Conservation (phyloP, 2,329 filamentous ascomycete genomes). For the Neophaeococcomyces mojaviensis region DNA sequence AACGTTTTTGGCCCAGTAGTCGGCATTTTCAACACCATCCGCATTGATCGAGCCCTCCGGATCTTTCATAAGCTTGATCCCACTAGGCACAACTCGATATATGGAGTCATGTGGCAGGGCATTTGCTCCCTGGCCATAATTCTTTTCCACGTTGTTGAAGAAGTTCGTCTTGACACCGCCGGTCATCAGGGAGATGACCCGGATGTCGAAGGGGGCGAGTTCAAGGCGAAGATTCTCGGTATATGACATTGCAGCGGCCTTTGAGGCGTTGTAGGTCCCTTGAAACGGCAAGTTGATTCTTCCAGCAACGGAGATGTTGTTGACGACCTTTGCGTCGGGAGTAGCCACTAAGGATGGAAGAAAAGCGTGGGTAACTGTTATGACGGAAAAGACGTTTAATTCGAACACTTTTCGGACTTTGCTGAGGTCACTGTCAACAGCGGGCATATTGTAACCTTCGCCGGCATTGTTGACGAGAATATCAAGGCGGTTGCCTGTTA, state of each 20-base stretch:
- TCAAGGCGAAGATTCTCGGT: slow-evolving; percentile 41
- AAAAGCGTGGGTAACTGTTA: slow-evolving; percentile 30
- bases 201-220: slow-evolving; percentile 26
- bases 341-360: slow-evolving; percentile 16
- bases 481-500: slow-evolving; percentile 29
- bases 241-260: slow-evolving; percentile 51
- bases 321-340: slow-evolving; percentile 23
- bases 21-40: slow-evolving; percentile 43
- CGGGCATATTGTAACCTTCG: slow-evolving; percentile 24
- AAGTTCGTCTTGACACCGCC: slow-evolving; percentile 22
- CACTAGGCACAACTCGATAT: slow-evolving; percentile 42
- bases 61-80: slow-evolving; percentile 5
- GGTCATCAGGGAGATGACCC: slow-evolving; percentile 25
- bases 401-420: slow-evolving; percentile 34
- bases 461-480: slow-evolving; percentile 44
- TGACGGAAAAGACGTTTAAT: slow-evolving; percentile 35
- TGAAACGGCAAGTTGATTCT: slow-evolving; percentile 27
- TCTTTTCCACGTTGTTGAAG: slow-evolving; percentile 31
- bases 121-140: slow-evolving; percentile 31
- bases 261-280: slow-evolving; percentile 33
- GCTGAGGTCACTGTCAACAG: slow-evolving; percentile 25
- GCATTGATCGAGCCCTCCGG: background rate
- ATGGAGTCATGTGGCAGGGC: slow-evolving; percentile 41
- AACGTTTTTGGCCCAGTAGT: slow-evolving; percentile 48
- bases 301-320: slow-evolving; percentile 22